These are phyloP conservation scores for Suillus hirtellus DNA, from an alignment of 768 basidiomycete genomes.

Conservation along the genomic window DNA sequence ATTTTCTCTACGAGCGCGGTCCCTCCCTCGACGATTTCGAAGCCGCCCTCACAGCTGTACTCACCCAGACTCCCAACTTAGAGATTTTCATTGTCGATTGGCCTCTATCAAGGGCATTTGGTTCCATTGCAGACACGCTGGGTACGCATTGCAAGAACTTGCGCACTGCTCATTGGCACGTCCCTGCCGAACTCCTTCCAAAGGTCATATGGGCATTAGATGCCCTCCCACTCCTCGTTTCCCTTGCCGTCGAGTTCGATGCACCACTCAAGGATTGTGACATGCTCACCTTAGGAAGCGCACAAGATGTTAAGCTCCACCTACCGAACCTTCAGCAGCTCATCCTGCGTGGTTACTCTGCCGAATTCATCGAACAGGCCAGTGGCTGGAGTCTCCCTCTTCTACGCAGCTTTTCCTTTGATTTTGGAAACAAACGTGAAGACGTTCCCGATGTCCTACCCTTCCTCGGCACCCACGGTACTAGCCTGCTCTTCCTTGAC, in stretches of 20 bases:
- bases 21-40: conserved; percentile 51
- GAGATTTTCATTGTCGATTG: conserved; percentile 72
- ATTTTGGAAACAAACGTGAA: conserved; percentile 36
- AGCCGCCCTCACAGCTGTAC: conserved; percentile 55
- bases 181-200: conserved; percentile 54
- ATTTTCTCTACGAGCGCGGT: conserved; percentile 44
- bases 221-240: conserved; percentile 55
- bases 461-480: conserved; percentile 63
- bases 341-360: conserved; percentile 57
- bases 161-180: conserved; percentile 61
- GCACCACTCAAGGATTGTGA: conserved; percentile 37
- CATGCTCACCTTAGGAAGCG: conserved; percentile 57
- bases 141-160: conserved; percentile 51
- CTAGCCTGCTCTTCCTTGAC: conserved; percentile 62
- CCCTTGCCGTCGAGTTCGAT: conserved; percentile 55
- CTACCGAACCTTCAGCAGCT: conserved; percentile 63
- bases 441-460: conserved; percentile 59
- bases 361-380: conserved; percentile 70
- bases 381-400: conserved; percentile 64
- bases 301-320: conserved; percentile 52
- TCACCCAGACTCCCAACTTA: conserved; percentile 69
- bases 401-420: conserved; percentile 57
- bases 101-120: conserved; percentile 60
- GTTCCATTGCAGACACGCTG: conserved; percentile 64
- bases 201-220: conserved; percentile 76